Conservation (phyloP, 2,329 filamentous ascomycete genomes). For the Cytospora mali region DNA sequence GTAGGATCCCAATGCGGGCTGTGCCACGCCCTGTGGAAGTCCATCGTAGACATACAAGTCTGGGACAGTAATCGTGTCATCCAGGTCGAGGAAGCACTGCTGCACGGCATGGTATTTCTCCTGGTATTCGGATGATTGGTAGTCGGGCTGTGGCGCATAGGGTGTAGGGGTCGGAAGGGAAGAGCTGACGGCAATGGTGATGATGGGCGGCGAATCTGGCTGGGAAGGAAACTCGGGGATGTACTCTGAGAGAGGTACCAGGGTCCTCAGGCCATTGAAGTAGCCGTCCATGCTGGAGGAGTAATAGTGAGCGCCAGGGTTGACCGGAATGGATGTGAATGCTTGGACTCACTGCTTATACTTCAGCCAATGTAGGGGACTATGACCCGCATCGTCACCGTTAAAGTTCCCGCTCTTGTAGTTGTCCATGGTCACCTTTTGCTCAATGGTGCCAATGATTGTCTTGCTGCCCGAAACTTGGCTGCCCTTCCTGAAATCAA, state of each 20-base stretch:
- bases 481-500: conserved; percentile 30
- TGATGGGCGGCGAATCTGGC: conserved; percentile 34
- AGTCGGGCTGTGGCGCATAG: conserved; percentile 73
- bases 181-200: conserved; percentile 38
- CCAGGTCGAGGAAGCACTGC: conserved; percentile 65
- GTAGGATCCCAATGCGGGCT: conserved; percentile 77
- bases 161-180: conserved; percentile 48
- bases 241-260: conserved; percentile 67
- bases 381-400: conserved; percentile 31
- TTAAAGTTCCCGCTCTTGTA: conserved; percentile 34
- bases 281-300: conserved; percentile 72
- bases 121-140: conserved; percentile 59
- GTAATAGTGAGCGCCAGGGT: conserved; percentile 21
- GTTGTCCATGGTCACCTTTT: conserved; percentile 30
- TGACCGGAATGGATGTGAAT: neutral
- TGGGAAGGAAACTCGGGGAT: conserved; percentile 71
- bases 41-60: conserved; percentile 70
- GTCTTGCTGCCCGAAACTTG: conserved; percentile 23
- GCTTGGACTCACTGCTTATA: conserved; percentile 47
- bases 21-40: conserved; percentile 74
- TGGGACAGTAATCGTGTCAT: conserved; percentile 59
- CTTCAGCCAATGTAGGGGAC: conserved; percentile 42
- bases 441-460: conserved; percentile 15
- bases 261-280: conserved; percentile 73
- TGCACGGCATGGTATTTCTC: conserved; percentile 55